These are phyloP conservation scores for Fusarium sacchari DNA, from an alignment of 2,329 filamentous ascomycete species.

Conservation along the genomic window DNA sequence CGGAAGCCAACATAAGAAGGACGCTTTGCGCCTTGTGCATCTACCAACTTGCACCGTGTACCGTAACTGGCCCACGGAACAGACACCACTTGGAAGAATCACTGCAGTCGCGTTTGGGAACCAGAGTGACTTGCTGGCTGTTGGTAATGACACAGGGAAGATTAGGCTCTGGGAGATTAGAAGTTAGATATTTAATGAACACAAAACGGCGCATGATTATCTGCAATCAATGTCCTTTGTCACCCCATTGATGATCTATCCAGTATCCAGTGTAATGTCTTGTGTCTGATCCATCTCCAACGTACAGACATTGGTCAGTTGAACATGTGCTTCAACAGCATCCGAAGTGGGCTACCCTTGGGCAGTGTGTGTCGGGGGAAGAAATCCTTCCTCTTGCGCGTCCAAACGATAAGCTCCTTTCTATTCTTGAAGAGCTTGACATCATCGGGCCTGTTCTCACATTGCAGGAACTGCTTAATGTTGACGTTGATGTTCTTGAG, in stretches of 20 bases:
- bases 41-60: slow-evolving; percentile 93
- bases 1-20: slow-evolving; percentile 86
- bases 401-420: slow-evolving; percentile 42
- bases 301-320: not conserved
- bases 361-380: slow-evolving; percentile 50
- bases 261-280: not conserved
- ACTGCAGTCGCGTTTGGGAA: slow-evolving; percentile 76
- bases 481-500: slow-evolving; percentile 58
- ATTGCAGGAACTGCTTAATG: slow-evolving; percentile 59
- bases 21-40: slow-evolving; percentile 88
- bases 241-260: not conserved
- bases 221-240: not conserved
- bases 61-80: slow-evolving; percentile 93
- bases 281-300: not conserved
- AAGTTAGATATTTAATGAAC: slow-evolving; percentile 56
- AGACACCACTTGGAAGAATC: slow-evolving; percentile 87
- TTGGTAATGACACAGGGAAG: slow-evolving; percentile 89
- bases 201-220: slow-evolving; percentile 36
- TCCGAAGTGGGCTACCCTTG: slow-evolving; percentile 52
- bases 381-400: slow-evolving; percentile 41
- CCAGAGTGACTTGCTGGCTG: slow-evolving; percentile 76
- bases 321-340: slow-evolving; percentile 14
- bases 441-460: slow-evolving; percentile 37
- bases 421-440: slow-evolving; percentile 49
- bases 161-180: slow-evolving; percentile 92